phyloP scores from a whole-genome alignment of 768 basidiomycete genomes.

The Strobilomyces confusus region DNA sequence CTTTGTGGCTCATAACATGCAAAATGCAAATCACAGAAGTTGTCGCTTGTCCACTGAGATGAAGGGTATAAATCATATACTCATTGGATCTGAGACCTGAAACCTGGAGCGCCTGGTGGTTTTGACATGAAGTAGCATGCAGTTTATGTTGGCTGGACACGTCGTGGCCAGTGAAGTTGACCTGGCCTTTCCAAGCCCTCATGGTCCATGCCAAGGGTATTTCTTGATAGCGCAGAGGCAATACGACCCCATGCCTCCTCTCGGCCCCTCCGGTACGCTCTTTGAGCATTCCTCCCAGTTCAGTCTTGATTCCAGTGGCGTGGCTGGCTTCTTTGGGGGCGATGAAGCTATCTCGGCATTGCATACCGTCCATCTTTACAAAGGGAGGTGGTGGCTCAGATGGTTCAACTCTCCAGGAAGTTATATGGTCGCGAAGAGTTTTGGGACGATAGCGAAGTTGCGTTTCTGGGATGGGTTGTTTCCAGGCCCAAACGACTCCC shows the following conservation, averaged over 20 bases:
- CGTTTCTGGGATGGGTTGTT: slow-evolving; percentile 32
- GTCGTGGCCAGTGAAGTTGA: no score
- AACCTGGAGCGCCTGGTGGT: no score
- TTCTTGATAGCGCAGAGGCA: neutral
- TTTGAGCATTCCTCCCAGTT: slow-evolving; percentile 4
- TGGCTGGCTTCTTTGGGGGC: slow-evolving; percentile 35
- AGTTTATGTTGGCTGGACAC: no score
- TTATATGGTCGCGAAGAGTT: slow-evolving; percentile 29
- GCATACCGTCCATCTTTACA: slow-evolving; percentile 2
- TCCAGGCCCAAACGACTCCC: slow-evolving; percentile 26
- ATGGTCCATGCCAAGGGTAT: no score
- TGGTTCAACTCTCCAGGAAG: slow-evolving; percentile 37
- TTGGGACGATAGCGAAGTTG: slow-evolving; percentile 28
- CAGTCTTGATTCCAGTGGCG: slow-evolving; percentile 25
- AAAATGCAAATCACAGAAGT: no score
- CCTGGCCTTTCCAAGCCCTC: no score
- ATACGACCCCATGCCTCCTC: slow-evolving; percentile 11
- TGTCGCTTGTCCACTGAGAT: no score
- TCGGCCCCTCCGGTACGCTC: slow-evolving; percentile 9
- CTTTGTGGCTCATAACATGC: no score
- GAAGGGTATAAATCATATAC: no score
- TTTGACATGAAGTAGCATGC: no score
- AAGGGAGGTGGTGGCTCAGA: slow-evolving; percentile 31
- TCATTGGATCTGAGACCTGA: no score
- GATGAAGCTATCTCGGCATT: slow-evolving; percentile 35